Percentiles rank a stretch among this genome's conserved stretches.
Evolutionary conservation across 2,329 filamentous ascomycete genomes (phyloP).

Genomic region (Stemphylium vesicarium): DNA sequence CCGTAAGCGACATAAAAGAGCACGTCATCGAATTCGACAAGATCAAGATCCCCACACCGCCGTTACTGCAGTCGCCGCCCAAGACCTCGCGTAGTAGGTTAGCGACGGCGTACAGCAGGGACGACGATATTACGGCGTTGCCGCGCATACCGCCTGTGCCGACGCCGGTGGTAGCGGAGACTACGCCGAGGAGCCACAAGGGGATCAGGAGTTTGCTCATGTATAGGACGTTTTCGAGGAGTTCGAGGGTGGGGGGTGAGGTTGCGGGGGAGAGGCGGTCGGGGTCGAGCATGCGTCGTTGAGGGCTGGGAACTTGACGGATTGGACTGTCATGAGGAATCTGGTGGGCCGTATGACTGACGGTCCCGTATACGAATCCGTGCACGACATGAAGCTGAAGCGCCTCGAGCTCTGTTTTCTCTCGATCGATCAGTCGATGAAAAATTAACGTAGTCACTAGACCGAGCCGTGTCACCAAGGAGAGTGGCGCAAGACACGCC

Average conservation of each 20-base stretch:
- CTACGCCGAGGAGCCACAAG: conserved; percentile 25
- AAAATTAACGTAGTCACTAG: too few relatives aligned
- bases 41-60: conserved; percentile 25
- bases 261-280: not conserved
- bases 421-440: too few relatives aligned
- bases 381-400: too few relatives aligned
- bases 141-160: conserved; percentile 11
- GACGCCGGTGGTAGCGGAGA: not conserved
- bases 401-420: too few relatives aligned
- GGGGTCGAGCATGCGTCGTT: not conserved
- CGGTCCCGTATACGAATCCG: too few relatives aligned
- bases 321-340: too few relatives aligned
- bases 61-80: conserved; percentile 34
- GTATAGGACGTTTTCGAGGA: conserved; percentile 19
- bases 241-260: not conserved
- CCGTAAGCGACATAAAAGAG: conserved; percentile 34
- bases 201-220: conserved; percentile 29
- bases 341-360: too few relatives aligned
- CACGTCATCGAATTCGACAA: conserved; percentile 32
- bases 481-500: too few relatives aligned
- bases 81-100: conserved; percentile 14
- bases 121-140: conserved; percentile 26
- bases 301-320: too few relatives aligned
- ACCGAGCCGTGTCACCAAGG: too few relatives aligned
- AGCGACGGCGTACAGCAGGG: conserved; percentile 12